These are phyloP conservation scores for Tulasnella sp. DNA, from an alignment of 768 basidiomycete genomes.

Conservation along the genomic window DNA sequence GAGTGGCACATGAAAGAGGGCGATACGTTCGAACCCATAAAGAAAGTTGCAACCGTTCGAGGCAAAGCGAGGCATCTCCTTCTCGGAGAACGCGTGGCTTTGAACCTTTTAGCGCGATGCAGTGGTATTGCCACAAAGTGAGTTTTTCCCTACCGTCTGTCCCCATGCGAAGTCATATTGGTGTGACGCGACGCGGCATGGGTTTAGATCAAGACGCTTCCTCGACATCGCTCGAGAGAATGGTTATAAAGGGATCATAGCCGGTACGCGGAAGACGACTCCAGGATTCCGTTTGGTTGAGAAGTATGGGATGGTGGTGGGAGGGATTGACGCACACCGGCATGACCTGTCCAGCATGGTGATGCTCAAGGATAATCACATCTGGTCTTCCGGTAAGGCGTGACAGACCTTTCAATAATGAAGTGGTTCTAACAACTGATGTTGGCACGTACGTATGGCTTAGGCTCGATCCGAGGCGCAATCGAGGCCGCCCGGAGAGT, in stretches of 20 bases:
- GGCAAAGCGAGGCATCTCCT: slow-evolving; percentile 83
- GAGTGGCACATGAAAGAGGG: slow-evolving; percentile 92
- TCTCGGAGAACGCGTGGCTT: slow-evolving; percentile 82
- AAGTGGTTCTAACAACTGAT: neutral
- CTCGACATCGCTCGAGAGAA: slow-evolving; percentile 64
- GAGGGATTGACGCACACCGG: slow-evolving; percentile 90
- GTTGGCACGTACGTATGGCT: neutral
- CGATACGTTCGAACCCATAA: slow-evolving; percentile 64
- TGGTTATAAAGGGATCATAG: slow-evolving; percentile 81
- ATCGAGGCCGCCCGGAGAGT: slow-evolving; percentile 77
- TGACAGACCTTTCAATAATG: neutral
- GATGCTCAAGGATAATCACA: slow-evolving; percentile 99
- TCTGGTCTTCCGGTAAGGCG: slow-evolving; percentile 75
- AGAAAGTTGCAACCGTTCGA: slow-evolving; percentile 80
- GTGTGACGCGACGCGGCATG: neutral
- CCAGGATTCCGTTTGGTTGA: slow-evolving; percentile 96
- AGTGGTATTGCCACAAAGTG: slow-evolving; percentile 95
- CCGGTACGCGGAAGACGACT: slow-evolving; percentile 95
- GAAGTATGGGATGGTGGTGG: slow-evolving; percentile 97
- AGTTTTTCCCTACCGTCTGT: slow-evolving; percentile 22
- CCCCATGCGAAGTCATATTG: neutral
- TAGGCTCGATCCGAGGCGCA: slow-evolving; percentile 85
- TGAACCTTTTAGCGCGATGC: slow-evolving; percentile 89
- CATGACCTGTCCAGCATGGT: slow-evolving; percentile 99
- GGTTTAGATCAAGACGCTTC: slow-evolving; percentile 63